Evolutionary conservation across 345 rosid genomes (phyloP), one percentile per base, ranked within the genome.

Genomic region (Arabis alpina): DNA sequence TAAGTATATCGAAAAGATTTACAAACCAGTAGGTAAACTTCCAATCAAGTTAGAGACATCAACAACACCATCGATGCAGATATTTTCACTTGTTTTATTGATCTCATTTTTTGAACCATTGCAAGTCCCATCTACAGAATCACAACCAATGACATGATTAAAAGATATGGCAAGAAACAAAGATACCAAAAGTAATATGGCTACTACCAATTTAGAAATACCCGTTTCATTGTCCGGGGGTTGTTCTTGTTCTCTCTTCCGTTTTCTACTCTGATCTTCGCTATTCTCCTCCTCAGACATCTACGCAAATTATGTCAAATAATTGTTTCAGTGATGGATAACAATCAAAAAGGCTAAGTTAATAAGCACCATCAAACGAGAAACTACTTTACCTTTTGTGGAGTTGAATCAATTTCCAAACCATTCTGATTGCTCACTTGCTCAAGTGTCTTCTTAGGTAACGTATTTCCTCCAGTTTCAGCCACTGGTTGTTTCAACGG

Each of bases 401-500:
- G 7, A 32, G 25, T 28, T 32, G 41, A n/a, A n/a, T 40, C 70
- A 24, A 14, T 66, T 52, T 14, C 34, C 27, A 39, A 27, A n/a
- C n/a, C n/a, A n/a, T n/a, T n/a, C 42, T 5, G 51, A 52, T 41
- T 52, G 15, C 14, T 39, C n/a, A 27, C 27, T 24, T 34, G 15
- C 25, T 66, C 37, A 66, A 25, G 41, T 40, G 28, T 6, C 15
- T 53, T 66, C 14, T 10, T 1, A 2, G n/a, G 23, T 37, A 40
- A 40, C 25, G 42, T 40, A 42, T 10, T 61, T 80, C 54, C 39
- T 60, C 4, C 73, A 51, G 65, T 52, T 65, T 36, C 54, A 52
- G 72, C 77, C 77, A 81, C 48, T 79, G 27, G 11, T 65, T 65
- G 24, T 40, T 25, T 52, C 80, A 19, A 2, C 6, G 37, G 41